A percentile compares a stretch with the other conserved stretches of the same genome.
These are phyloP conservation scores for Nicotiana benthamiana DNA, from an alignment of 257 asterid species.

Conservation along the genomic window DNA sequence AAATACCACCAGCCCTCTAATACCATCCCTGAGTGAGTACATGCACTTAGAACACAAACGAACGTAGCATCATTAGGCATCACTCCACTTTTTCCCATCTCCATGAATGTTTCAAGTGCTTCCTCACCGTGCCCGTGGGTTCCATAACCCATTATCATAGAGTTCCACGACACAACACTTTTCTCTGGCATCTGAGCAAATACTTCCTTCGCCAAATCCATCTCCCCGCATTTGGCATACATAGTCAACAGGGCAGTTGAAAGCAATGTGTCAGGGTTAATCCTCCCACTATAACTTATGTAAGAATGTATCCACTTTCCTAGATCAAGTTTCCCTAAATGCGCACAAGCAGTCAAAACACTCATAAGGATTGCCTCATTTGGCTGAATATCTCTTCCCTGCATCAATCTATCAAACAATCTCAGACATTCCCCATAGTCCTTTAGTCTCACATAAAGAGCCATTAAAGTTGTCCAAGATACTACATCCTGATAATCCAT, in stretches of 20 bases:
- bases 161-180: constrained; percentile 34
- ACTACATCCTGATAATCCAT: constrained; percentile 25
- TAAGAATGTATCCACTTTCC: constrained; percentile 33
- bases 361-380: constrained; percentile 35
- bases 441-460: constrained; percentile 27
- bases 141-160: constrained; percentile 37
- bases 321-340: constrained; percentile 26
- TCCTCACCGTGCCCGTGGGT: constrained; percentile 25
- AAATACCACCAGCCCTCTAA: constrained; percentile 40
- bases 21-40: constrained; percentile 30
- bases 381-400: constrained; percentile 20
- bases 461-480: constrained; percentile 35
- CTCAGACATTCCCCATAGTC: constrained; percentile 18
- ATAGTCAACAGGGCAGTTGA: constrained; percentile 27
- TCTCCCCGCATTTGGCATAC: constrained; percentile 28
- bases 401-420: constrained; percentile 31
- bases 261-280: constrained; percentile 27
- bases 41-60: constrained; percentile 26
- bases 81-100: constrained; percentile 25
- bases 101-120: constrained; percentile 30
- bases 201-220: constrained; percentile 29
- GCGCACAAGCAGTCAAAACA: constrained; percentile 35
- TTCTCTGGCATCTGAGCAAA: constrained; percentile 29
- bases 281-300: constrained; percentile 10
- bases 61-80: constrained; percentile 38